phyloP scores from a whole-genome alignment of 148 eudicot genomes.

The Polygonum maritimum region DNA sequence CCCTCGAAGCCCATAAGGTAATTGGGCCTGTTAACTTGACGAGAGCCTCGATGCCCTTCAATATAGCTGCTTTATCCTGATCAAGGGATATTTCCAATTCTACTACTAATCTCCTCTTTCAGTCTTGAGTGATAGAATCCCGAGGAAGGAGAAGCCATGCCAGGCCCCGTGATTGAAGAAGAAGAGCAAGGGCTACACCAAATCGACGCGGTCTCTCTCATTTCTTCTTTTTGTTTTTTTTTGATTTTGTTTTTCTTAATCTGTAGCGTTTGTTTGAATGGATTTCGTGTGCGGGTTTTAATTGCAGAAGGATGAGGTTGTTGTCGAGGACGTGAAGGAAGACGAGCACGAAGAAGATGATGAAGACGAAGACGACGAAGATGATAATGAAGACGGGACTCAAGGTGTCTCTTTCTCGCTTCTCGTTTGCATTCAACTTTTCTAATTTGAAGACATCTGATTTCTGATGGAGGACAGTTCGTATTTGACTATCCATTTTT shows the following conservation, averaged over 20 bases:
- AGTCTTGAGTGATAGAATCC: background rate
- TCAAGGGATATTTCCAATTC: background rate
- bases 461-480: background rate
- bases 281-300: background rate
- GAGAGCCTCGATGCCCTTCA: background rate
- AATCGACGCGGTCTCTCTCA: background rate
- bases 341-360: constrained; percentile 35
- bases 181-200: constrained; percentile 22
- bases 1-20: no score
- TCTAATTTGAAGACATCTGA: background rate
- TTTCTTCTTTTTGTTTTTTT: background rate
- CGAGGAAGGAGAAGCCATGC: constrained; percentile 29
- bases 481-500: background rate
- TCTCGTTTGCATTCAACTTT: background rate
- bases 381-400: constrained; percentile 50
- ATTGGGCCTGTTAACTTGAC: background rate
- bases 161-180: constrained; percentile 47
- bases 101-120: background rate
- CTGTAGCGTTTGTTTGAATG: background rate
- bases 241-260: background rate
- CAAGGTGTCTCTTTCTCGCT: constrained; percentile 18
- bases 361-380: constrained; percentile 32
- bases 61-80: background rate
- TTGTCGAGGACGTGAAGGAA: constrained; percentile 33
- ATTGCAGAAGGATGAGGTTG: constrained; percentile 18